phyloP scores from a whole-genome alignment of 805 yeast genomes.

The Wickerhamomyces rabaulensis region DNA sequence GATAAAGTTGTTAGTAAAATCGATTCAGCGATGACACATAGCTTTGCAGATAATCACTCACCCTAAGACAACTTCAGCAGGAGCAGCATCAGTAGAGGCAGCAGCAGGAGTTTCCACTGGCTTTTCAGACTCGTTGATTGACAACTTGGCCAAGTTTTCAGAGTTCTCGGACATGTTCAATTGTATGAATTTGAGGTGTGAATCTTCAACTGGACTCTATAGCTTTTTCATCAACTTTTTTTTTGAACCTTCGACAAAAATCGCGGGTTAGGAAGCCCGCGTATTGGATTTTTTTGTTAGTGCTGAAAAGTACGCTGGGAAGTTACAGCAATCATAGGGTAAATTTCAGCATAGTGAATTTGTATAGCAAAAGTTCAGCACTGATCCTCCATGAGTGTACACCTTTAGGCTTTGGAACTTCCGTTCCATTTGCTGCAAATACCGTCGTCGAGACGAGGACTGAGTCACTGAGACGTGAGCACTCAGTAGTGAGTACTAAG shows the following conservation, averaged over 20 bases:
- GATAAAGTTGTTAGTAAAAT: neutral
- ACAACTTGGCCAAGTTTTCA: neutral
- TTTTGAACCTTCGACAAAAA: too few relatives aligned
- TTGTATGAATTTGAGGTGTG: neutral
- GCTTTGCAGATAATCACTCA: neutral
- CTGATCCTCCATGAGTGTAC: too few relatives aligned
- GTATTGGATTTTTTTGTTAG: too few relatives aligned
- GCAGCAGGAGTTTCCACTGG: conserved; percentile 30
- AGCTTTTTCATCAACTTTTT: too few relatives aligned
- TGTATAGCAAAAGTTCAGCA: too few relatives aligned
- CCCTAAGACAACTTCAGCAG: conserved; percentile 34
- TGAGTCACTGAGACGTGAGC: too few relatives aligned
- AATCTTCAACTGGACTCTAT: too few relatives aligned
- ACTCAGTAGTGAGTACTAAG: too few relatives aligned
- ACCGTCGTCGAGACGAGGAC: too few relatives aligned
- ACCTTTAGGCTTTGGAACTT: too few relatives aligned
- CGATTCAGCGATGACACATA: neutral
- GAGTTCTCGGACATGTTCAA: conserved; percentile 5
- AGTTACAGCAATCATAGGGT: neutral
- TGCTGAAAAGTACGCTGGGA: neutral
- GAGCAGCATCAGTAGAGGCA: conserved; percentile 37
- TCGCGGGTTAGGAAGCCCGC: too few relatives aligned
- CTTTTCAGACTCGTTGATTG: neutral
- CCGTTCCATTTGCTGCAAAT: too few relatives aligned
- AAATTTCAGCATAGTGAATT: neutral